Evolutionary conservation across 1,284 basidiomycete species (phyloP), one percentile per base, ranked within the genome.

Genomic region (Xerocomus subilludens): DNA sequence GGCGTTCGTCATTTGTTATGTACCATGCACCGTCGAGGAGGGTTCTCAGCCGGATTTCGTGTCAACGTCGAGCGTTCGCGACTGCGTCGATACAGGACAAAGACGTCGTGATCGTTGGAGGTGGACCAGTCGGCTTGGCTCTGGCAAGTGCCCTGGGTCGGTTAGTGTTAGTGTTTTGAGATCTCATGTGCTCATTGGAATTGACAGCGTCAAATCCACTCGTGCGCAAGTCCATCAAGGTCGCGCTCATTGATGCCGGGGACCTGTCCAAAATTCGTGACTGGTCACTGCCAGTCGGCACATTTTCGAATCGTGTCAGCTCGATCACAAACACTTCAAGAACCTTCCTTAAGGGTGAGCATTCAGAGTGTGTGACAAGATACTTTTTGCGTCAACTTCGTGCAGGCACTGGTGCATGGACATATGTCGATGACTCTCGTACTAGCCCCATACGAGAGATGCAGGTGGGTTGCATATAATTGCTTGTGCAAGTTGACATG

Each of bases 51-150:
- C 58, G 33, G 23, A 53, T 67, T 55, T 63, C 51, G 16, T 42
- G 74, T 62, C 73, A 36, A 72, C 75, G 55, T 38, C 73, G 80
- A 47, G 25, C 76, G 7, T 82, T 78, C 33, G 60, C 79, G 32
- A 79, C 78, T 32, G 69, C 64, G 21, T 69, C 70, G 8, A n/a
- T 77, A 33, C 86, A 89, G 75, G 88, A 94, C 70, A 92, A 90
- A 76, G 97, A 98, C 83, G 88, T 98, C 69, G 95, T 98, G 47
- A 95, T 99, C 78, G 96, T 98, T 51, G 98, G 98, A 25, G 98
- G 96, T 62, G 97, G 97, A 3, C 96, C 96, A 32, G 96, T 92
- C 3, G 98, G 98, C 25, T 89, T 99, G 36, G 95, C 97, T 10
- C 87, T 99, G 38, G 96, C 96, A 2, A 92, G 91, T 81, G 95